Evolutionary conservation across 768 basidiomycete species (phyloP), one percentile per base, ranked within the genome.

Genomic region (Serpula lacrymans): DNA sequence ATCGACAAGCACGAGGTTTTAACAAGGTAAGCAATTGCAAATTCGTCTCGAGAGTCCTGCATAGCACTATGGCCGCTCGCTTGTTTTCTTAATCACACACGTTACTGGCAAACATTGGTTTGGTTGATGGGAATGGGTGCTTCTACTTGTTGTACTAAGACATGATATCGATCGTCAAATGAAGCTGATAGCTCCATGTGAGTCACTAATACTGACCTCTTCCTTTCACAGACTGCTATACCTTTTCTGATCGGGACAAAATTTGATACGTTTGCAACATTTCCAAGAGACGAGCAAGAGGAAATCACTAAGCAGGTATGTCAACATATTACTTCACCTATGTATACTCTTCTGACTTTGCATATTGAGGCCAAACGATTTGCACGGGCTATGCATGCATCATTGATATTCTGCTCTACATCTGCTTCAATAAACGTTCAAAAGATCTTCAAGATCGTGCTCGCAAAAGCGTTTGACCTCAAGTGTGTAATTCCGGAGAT

Each of bases 401-500:
- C 94, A n/a, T 69, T 99, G 45, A 96, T 99, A 63, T 99, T 98
- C 68, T 99, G 95, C 69, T 97, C 95, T 37, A 99, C 96, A 34
- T 90, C 91, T 34, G 94, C 95, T 49, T 94, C 94, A 46, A 96
- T 98, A 72, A 99, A 99, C 66, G 95, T 99, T 40, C 96, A 99
- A 73, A 99, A 99, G 74, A 95, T 95, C 51, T 95, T 95, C 80
- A 94, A 96, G 74, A 96, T 96, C 63, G 91, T 95, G 32, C 77
- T 95, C 36, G 88, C 91, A 34, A 95, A 98, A 59, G 93, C 94
- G 23, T 98, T 98, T 56, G 96, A 98, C 68, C 78, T 98, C 51
- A 98, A 98, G 78, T 97, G 94, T 59, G 91, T 94, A 52, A 94
- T 97, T 52, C 93, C 94, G 20, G 95, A 98, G 70, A 96, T 97